A percentile compares a stretch with the other conserved stretches of the same genome.
These are phyloP conservation scores for Suillus paluster DNA, from an alignment of 768 basidiomycete genomes.

Conservation along the genomic window DNA sequence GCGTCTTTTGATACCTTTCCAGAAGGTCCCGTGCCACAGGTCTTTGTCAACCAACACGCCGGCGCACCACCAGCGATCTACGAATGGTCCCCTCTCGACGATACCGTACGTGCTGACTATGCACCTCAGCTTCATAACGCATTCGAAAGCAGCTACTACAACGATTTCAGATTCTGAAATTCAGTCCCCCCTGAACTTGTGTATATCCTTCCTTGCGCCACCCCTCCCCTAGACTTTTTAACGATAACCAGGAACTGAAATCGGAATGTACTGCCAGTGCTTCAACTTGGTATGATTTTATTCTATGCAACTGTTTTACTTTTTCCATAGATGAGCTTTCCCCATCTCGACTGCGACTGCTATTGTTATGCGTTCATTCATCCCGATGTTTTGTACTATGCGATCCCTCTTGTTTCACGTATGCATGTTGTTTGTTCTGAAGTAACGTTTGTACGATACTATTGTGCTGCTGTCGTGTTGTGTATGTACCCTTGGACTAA, in stretches of 20 bases:
- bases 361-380: background rate
- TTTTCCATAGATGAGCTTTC: no score
- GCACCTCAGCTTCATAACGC: background rate
- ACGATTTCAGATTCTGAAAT: background rate
- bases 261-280: background rate
- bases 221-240: background rate
- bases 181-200: background rate
- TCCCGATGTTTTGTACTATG: conserved; percentile 1
- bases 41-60: conserved; percentile 34
- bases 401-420: background rate
- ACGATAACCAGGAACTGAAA: background rate
- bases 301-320: background rate
- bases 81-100: conserved; percentile 30
- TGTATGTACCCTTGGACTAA: background rate
- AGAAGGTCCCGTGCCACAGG: conserved; percentile 25
- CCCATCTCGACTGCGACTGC: background rate
- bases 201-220: background rate
- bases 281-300: background rate
- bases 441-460: background rate
- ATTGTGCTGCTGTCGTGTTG: background rate
- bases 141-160: background rate
- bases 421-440: background rate
- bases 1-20: conserved; percentile 4
- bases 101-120: conserved; percentile 10
- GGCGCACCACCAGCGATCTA: conserved; percentile 17